Percentiles rank a stretch among this genome's conserved stretches.
phyloP scores from a whole-genome alignment of 2,329 filamentous ascomycete species.

The Lithohypha guttulata region DNA sequence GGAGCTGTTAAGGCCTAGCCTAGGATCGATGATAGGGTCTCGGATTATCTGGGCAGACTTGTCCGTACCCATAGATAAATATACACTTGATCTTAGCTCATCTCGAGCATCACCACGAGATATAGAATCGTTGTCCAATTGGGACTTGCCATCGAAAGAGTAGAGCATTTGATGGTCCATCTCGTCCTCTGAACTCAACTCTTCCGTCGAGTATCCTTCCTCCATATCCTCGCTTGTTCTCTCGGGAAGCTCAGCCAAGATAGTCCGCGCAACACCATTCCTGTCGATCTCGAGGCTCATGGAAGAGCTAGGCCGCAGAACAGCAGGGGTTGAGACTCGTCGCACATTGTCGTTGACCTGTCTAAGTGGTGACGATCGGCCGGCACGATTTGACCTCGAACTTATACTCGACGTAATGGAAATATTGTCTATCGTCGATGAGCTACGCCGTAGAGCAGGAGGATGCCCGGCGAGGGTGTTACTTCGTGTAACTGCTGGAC shows the following conservation, averaged over 20 bases:
- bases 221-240: slow-evolving; percentile 29
- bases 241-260: slow-evolving; percentile 25
- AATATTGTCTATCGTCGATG: slow-evolving; percentile 24
- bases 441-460: slow-evolving; percentile 20
- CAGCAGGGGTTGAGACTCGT: background rate
- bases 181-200: slow-evolving; percentile 32
- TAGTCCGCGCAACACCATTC: slow-evolving; percentile 37
- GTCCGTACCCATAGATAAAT: slow-evolving; percentile 3
- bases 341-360: background rate
- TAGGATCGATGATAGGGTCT: background rate
- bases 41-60: background rate
- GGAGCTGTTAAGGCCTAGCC: background rate
- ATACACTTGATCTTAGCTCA: background rate
- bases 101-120: slow-evolving; percentile 1
- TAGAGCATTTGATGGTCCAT: slow-evolving; percentile 33
- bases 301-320: slow-evolving; percentile 26
- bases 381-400: slow-evolving; percentile 34
- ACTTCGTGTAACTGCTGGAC: slow-evolving; percentile 32
- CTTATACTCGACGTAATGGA: slow-evolving; percentile 28
- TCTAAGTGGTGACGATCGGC: slow-evolving; percentile 31
- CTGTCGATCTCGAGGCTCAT: slow-evolving; percentile 36
- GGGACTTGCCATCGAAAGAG: slow-evolving; percentile 26
- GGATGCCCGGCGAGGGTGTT: slow-evolving; percentile 30
- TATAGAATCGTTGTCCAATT: background rate
- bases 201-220: slow-evolving; percentile 35